These are phyloP conservation scores for Claviceps cyperi DNA, from an alignment of 2,329 filamentous ascomycete genomes.

Conservation along the genomic window DNA sequence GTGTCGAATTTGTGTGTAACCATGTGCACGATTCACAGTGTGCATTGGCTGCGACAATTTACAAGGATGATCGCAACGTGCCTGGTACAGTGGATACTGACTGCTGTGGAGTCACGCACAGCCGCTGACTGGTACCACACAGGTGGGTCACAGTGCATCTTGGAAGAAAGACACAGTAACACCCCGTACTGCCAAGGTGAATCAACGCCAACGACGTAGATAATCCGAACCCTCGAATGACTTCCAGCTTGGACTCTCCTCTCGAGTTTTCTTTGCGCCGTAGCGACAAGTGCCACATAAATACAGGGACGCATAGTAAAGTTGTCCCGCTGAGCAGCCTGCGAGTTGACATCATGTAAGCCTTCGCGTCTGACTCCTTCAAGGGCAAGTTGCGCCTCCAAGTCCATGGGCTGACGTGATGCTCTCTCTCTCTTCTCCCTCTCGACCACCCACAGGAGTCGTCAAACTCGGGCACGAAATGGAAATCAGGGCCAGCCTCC, in stretches of 20 bases:
- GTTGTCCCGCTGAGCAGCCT: neutral
- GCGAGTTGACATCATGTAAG: constrained; percentile 2
- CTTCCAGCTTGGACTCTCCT: neutral
- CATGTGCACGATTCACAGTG: constrained; percentile 8
- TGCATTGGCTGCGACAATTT: neutral
- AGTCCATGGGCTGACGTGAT: neutral
- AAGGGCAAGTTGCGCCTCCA: neutral
- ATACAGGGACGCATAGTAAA: neutral
- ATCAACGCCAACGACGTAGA: neutral
- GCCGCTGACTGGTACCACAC: neutral
- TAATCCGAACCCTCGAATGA: neutral
- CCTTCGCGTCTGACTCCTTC: neutral
- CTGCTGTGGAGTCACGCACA: neutral
- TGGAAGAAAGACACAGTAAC: neutral
- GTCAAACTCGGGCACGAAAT: constrained; percentile 5
- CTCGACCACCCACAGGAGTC: constrained; percentile 4
- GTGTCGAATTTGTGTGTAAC: too few relatives aligned
- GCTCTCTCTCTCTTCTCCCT: too few relatives aligned
- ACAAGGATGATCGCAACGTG: neutral
- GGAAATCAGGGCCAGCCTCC: constrained; percentile 8
- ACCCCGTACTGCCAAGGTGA: neutral
- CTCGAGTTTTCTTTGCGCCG: neutral
- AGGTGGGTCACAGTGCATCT: neutral
- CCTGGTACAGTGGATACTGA: neutral
- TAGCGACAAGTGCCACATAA: neutral